Evolutionary conservation across 2,329 filamentous ascomycete genomes (phyloP), one percentile per base, ranked within the genome.

Genomic region (Penicillium freii): DNA sequence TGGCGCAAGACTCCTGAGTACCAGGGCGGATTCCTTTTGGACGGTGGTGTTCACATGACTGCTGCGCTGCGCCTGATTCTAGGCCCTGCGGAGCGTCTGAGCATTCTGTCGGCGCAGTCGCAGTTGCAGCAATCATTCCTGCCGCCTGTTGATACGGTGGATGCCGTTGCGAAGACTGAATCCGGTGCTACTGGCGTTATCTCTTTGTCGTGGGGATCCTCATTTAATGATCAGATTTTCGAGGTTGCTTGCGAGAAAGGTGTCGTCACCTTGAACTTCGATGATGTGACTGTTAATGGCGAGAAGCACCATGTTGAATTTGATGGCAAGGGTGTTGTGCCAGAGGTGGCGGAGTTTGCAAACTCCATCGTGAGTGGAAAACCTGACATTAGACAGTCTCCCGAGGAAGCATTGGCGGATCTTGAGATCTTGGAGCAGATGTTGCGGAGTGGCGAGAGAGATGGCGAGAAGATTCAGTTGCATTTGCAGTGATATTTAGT

Each of bases 11-110:
- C 65, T 17, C 82, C 83, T 0, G 75, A 76, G 33, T 80, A 85
- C 63, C 82, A 85, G 65, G 84, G 83, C 21, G 84, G 84, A 0
- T 85, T 85, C 59, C 62, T 86, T 45, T 76, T 86, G 1, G 84
- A 86, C 57, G 83, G 80, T 3, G 83, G 84, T 2, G 79, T 86
- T 17, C 84, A 86, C 62, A 80, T 80, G 57, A 69, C 82, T 33
- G 83, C 83, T 27, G 81, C 72, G 2, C 75, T 82, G 38, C 73
- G 84, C 23, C 61, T 81, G 40, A 65, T 85, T 55, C 70, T 85
- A 5, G 73, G 80, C 40, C 57, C 71, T 1, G 67, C 75, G 6
- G 76, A 80, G 44, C 73, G 75, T 1, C 69, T 79, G 38, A 71
- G 75, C 3, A 73, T 69, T 23, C 66, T 82, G 2, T 79, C 78